Conservation (phyloP, 2,329 filamentous ascomycete species). For the Dactylellina sp. region DNA sequence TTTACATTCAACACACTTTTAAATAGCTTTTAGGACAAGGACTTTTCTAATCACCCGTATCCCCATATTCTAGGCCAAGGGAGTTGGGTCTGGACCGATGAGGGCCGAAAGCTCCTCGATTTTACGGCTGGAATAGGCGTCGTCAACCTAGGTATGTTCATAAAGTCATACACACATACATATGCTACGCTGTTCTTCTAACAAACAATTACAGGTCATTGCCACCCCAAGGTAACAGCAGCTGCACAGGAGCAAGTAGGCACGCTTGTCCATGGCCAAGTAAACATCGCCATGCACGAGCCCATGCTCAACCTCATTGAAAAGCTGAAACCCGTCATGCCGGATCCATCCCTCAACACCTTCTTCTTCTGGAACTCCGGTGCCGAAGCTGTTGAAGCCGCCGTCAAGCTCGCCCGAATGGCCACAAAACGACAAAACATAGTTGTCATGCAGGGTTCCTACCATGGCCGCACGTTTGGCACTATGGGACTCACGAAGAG, state of each 20-base stretch:
- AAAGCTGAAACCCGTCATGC: slow-evolving; percentile 62
- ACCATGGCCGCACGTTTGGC: slow-evolving; percentile 63
- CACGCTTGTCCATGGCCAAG: slow-evolving; percentile 64
- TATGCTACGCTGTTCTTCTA: too few relatives aligned
- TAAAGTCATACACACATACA: background rate
- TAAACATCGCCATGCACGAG: slow-evolving; percentile 65
- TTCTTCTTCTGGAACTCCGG: slow-evolving; percentile 65
- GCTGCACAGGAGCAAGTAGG: slow-evolving; percentile 63
- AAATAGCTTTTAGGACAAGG: background rate
- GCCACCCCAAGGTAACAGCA: slow-evolving; percentile 63
- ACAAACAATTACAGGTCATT: slow-evolving; percentile 58
- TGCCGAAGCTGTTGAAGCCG: slow-evolving; percentile 63
- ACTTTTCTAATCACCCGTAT: too few relatives aligned
- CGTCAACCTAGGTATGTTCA: slow-evolving; percentile 38
- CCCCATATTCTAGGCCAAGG: slow-evolving; percentile 24
- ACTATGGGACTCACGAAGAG: slow-evolving; percentile 61
- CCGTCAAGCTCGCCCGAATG: slow-evolving; percentile 63
- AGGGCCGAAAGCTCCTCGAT: slow-evolving; percentile 49
- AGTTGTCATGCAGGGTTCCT: slow-evolving; percentile 64
- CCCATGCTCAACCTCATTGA: slow-evolving; percentile 62
- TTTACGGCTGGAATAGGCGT: slow-evolving; percentile 52
- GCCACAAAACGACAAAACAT: slow-evolving; percentile 64
- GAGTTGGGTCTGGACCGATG: slow-evolving; percentile 53
- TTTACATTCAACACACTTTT: slow-evolving; percentile 32
- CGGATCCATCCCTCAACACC: slow-evolving; percentile 63